Percentiles rank a stretch among this genome's conserved stretches.
Conservation (phyloP, 345 rosid species). For the Rhodamnia rubescens region DNA sequence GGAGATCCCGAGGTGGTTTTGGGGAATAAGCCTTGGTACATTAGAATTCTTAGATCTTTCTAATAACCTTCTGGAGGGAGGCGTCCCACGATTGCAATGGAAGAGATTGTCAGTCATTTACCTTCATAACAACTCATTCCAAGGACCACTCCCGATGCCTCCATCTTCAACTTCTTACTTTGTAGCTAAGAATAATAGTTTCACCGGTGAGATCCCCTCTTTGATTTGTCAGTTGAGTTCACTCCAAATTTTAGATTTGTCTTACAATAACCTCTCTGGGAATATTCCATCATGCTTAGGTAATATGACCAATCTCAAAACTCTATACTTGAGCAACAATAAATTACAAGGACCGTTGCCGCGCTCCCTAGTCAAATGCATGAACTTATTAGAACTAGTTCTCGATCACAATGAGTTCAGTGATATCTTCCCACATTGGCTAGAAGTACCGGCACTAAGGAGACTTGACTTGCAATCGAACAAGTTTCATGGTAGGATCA, state of each 20-base stretch:
- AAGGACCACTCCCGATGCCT: neutral
- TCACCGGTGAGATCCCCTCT: neutral
- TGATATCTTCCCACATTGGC: neutral
- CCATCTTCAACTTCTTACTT: fast-evolving
- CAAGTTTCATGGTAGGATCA: neutral
- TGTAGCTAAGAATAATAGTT: fast-evolving
- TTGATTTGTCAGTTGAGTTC: neutral
- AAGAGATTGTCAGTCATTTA: fast-evolving
- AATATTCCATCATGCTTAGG: neutral
- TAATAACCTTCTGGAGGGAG: neutral
- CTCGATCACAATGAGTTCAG: fast-evolving
- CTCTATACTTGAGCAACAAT: neutral
- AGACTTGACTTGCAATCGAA: fast-evolving
- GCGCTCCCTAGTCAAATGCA: neutral
- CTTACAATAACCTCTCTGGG: neutral
- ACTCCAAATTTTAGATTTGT: fast-evolving
- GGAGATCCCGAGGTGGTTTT: neutral
- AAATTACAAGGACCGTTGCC: neutral
- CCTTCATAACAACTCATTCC: neutral
- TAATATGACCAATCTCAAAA: neutral
- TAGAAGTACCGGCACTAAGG: fast-evolving
- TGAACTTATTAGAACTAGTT: fast-evolving
- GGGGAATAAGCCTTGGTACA: neutral
- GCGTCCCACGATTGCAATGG: neutral
- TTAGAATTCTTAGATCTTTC: fast-evolving